Evolutionary conservation across 345 rosid species (phyloP), one percentile per base, ranked within the genome.

Genomic region (Brassica cretica): DNA sequence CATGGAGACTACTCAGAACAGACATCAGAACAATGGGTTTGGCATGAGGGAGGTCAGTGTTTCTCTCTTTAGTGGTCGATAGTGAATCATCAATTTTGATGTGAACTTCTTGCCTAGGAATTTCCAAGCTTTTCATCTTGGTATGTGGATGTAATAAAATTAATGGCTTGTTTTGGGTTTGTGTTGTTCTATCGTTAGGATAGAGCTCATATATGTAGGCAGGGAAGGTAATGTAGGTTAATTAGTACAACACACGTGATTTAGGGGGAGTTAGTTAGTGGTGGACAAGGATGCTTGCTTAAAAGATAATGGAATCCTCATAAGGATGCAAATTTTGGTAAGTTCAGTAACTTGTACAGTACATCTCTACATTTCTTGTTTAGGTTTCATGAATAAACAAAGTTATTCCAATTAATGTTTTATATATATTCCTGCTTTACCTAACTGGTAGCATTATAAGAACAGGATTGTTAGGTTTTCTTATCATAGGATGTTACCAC

Each of bases 1-100:
- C 91, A 25, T 88, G 86, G 73, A 88, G 74, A 49, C 78, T 74
- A 1, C 70, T 77, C 27, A 86, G 32, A 25, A 78, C 53, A 15
- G 81, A 78, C 76, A 66, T 64, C 14, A 74, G 27, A 33, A 75
- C 71, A 37, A 76, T 10, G 41, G 80, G 73, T 14, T 81, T 61
- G 37, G 60, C 73, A 66, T 19, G 16, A 29, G 5, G 19, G 14
- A 58, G 68, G 12, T 71, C 16, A 24, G 76, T 70, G n/a, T 66
- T 59, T 14, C 21, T 16, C 64, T 80, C 80, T 76, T 66, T 61
- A 18, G 3, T 29, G n/a, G 46, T 76, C 12, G 64, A 19, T 44
- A 32, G 49, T 2, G 73, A 0, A 6, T 71, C 21, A 46, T 81
- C 73, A 6, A 71, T 6, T 60, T 70, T 46, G 19, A 81, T 71